These are phyloP conservation scores for Picea mariana DNA, from an alignment of 83 land plant genomes.

Conservation along the genomic window DNA sequence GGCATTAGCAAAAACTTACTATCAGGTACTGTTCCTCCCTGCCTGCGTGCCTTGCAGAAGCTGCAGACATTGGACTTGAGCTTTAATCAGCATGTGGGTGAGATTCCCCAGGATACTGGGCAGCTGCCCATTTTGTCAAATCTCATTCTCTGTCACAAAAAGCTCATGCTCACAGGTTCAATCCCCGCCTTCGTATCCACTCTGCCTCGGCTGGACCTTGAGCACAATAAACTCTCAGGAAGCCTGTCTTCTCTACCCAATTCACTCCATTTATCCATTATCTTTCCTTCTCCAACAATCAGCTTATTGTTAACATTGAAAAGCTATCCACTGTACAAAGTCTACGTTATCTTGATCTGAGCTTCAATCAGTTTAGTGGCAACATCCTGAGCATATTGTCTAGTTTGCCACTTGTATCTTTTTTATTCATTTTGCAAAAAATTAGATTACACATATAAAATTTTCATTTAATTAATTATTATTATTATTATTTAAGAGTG, in stretches of 20 bases:
- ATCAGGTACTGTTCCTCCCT: constrained; percentile 47
- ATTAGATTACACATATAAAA: no score
- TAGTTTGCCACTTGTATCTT: not conserved
- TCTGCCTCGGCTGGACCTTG: constrained; percentile 41
- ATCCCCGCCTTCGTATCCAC: constrained; percentile 41
- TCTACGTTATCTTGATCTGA: constrained; percentile 55
- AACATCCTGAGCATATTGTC: constrained; percentile 43
- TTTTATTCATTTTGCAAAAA: no score
- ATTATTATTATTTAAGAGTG: no score
- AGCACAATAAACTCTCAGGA: constrained; percentile 34
- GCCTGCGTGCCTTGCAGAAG: constrained; percentile 25
- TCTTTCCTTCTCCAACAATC: constrained; percentile 38
- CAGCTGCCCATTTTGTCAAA: constrained; percentile 37
- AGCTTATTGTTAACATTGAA: constrained; percentile 39
- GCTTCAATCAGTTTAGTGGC: constrained; percentile 58
- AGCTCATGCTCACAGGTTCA: constrained; percentile 42
- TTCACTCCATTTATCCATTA: constrained; percentile 33
- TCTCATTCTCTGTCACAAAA: constrained; percentile 48
- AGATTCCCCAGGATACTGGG: constrained; percentile 33
- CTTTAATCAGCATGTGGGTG: constrained; percentile 48
- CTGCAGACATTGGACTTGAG: constrained; percentile 61
- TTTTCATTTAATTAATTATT: no score
- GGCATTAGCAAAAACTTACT: constrained; percentile 53
- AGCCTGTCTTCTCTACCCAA: constrained; percentile 31
- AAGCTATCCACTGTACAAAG: constrained; percentile 19